Percentiles rank a stretch among this genome's conserved stretches.
These are phyloP conservation scores for Leccinum proliferum DNA, from an alignment of 1,284 basidiomycete species.

Conservation along the genomic window DNA sequence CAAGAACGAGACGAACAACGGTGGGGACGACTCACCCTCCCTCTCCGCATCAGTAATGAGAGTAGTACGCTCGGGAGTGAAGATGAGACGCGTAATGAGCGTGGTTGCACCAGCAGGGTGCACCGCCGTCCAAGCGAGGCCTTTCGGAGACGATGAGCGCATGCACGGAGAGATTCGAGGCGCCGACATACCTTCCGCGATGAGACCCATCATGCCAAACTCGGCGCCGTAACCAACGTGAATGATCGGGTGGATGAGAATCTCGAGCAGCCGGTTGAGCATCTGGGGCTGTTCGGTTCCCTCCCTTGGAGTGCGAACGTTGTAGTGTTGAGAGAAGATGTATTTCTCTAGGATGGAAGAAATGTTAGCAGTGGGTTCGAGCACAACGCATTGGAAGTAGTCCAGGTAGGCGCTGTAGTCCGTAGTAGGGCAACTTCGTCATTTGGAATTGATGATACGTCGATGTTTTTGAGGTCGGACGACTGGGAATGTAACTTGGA, in stretches of 20 bases:
- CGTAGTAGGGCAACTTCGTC: too few relatives aligned
- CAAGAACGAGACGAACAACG: not conserved
- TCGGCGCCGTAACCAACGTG: conserved; percentile 61
- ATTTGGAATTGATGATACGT: too few relatives aligned
- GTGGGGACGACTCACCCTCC: conserved; percentile 9
- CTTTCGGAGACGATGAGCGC: conserved; percentile 18
- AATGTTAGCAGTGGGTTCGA: conserved; percentile 23
- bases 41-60: conserved; percentile 26
- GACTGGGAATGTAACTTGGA: too few relatives aligned
- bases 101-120: conserved; percentile 30
- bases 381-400: conserved; percentile 31
- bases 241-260: conserved; percentile 61
- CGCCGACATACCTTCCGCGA: conserved; percentile 49
- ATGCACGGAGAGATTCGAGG: not conserved
- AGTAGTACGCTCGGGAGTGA: conserved; percentile 19
- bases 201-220: conserved; percentile 55
- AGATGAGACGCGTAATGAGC: conserved; percentile 27
- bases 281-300: conserved; percentile 43
- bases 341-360: conserved; percentile 23
- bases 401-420: conserved; percentile 26
- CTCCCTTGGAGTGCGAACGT: conserved; percentile 18
- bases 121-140: conserved; percentile 41
- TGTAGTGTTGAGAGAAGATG: conserved; percentile 23
- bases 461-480: too few relatives aligned
- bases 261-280: conserved; percentile 54